Evolutionary conservation across 2,329 filamentous ascomycete species (phyloP), one percentile per base, ranked within the genome.

Genomic region (Plenodomus tracheiphilus): DNA sequence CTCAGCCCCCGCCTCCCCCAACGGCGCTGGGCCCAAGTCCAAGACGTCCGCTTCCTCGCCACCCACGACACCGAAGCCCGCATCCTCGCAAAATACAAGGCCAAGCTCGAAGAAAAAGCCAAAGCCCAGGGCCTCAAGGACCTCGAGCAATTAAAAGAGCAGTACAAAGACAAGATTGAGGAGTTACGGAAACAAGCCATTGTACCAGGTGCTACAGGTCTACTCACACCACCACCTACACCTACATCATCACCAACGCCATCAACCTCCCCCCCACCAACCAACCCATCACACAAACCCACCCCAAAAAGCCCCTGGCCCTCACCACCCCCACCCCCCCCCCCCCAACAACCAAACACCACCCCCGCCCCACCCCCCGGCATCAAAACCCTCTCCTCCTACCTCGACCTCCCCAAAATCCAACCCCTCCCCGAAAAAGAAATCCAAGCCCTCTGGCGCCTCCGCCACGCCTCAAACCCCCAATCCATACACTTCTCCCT

Each of bases 31-130:
- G 93, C 93, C 2, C 90, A 90, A 65, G 91, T 97, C 22, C 90
- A 95, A 73, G 90, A 97, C 73, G 86, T 96, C 40, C 90, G 92
- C 57, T 96, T 93, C 79, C 82, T 96, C 39, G 88, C 88, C 53
- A 94, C 91, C 15, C 89, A 91, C 53, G 83, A 84, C 49, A 78
- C 84, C 48, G 80, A 86, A 39, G 81, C 83, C 49, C 80, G 81
- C 61, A 78, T 97, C 34, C 70, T 89, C 56, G 91, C 96, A 57
- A 95, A 89, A 74, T 99, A 99, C 78, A 84, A 84, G 61, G 82
- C 87, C 48, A 96, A 96, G 77, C 86, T 99, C 54, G 82, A 88
- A 58, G 77, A 81, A 57, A 97, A 96, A 75, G 93, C 91, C 10
- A 84, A 85, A 68, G 76, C 87, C 75, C 81, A 88, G 69, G 86